Percentiles rank a stretch among this genome's conserved stretches.
phyloP scores from a whole-genome alignment of 78 protist genomes.

The Diacronema lutheri region DNA sequence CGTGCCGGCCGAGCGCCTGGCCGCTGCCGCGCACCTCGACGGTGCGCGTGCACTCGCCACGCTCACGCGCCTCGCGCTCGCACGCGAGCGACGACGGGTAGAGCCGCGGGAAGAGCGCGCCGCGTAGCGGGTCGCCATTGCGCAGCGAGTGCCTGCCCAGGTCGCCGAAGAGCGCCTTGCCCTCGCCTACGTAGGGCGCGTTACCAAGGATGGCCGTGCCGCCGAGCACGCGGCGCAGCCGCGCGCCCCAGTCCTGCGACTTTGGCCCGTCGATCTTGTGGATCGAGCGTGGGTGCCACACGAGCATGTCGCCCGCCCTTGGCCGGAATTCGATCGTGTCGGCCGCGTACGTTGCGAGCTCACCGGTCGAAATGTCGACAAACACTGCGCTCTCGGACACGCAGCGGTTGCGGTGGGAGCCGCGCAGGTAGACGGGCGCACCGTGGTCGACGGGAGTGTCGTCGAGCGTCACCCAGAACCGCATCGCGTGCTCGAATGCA shows the following conservation, averaged over 20 bases:
- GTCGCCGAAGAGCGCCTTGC: conserved; percentile 34
- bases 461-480: conserved; percentile 43
- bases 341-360: not conserved
- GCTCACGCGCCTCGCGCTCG: not conserved
- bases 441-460: conserved; percentile 1
- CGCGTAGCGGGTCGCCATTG: conserved; percentile 23
- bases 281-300: conserved; percentile 38
- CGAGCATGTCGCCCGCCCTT: conserved; percentile 42
- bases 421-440: not conserved
- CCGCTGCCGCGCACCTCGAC: not conserved
- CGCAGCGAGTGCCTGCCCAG: not conserved
- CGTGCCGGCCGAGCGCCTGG: no score
- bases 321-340: conserved; percentile 39
- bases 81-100: conserved; percentile 13
- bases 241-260: not conserved
- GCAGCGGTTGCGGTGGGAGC: conserved; percentile 18
- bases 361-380: conserved; percentile 15
- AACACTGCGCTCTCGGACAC: conserved; percentile 24
- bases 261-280: not conserved
- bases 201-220: conserved; percentile 26
- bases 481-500: not conserved
- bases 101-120: conserved; percentile 29
- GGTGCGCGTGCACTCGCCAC: conserved; percentile 8
- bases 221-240: conserved; percentile 32
- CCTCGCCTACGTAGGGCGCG: conserved; percentile 4